Base-by-base conservation (phyloP, 768 basidiomycete species). In the Tylopilus vinaceipallidus region DNA sequence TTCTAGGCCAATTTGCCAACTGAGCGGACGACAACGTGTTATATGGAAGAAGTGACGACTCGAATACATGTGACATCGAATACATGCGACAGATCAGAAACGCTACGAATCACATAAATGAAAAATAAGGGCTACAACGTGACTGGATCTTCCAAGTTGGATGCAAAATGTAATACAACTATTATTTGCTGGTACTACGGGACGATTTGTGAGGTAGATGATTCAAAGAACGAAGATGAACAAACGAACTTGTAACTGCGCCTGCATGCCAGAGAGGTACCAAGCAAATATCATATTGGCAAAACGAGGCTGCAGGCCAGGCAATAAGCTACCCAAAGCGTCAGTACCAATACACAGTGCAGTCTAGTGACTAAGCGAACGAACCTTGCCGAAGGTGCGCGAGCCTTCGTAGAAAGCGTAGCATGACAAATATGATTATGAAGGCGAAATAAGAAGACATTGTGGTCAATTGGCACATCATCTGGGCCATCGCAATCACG, bases 401-500 rank as follows among this genome's bases (percentile, higher is more conserved):
- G 11, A 49, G 27, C 29, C 3, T 48, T 20, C 23, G 35, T 8
- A 62, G 42, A 24, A 17, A 12, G 8, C 47, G 52, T 6, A 45
- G 13, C 11, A 20, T 23, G 17, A 59, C 16, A 49, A 42, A 52
- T 4, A 50, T 10, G 27, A 62, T 22, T 14, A 13, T 48, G 23
- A 43, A 42, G 5, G 58, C 19, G 7, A 54, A 42, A 42, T 59
- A 53, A 2, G 52, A 62, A 16, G 49, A 52, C 39, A 59, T 42
- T 10, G 29, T 52, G 7, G 52, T 50, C 14, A 62, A 52, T 23
- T 59, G 54, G 17, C 41, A 52, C 43, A 45, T 39, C 8, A 54
- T 52, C 10, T 26, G 46, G 6, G 19, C 24, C 40, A 63, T 56
- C 3, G 62, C 59, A 2, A 63, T 17, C 14, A 63, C 54, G n/a